phyloP scores from a whole-genome alignment of 2,329 filamentous ascomycete genomes.

The Microsporum audouinii region DNA sequence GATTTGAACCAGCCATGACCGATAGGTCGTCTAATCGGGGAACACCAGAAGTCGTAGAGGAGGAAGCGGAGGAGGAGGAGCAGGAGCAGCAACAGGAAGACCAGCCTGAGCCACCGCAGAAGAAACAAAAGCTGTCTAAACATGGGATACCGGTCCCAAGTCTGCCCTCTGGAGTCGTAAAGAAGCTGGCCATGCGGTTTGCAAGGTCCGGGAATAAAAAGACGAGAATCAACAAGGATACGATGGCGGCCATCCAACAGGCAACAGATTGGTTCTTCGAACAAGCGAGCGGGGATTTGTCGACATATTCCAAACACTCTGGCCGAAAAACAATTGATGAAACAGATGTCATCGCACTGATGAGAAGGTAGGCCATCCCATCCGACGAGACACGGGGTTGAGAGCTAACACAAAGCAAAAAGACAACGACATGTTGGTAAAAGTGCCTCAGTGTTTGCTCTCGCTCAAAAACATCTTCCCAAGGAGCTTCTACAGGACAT shows the following conservation, averaged over 20 bases:
- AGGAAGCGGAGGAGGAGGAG: not conserved
- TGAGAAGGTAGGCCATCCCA: slow-evolving; percentile 57
- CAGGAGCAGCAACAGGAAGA: slow-evolving; percentile 8
- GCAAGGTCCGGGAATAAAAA: slow-evolving; percentile 56
- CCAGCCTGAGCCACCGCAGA: slow-evolving; percentile 13
- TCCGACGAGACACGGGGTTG: not conserved
- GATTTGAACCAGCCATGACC: slow-evolving; percentile 23
- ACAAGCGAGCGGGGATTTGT: slow-evolving; percentile 68
- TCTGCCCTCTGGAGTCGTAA: slow-evolving; percentile 61
- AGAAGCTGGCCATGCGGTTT: slow-evolving; percentile 53
- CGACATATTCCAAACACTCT: slow-evolving; percentile 68
- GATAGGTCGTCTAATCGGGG: slow-evolving; percentile 8
- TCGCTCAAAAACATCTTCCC: slow-evolving; percentile 73
- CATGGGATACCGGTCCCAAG: slow-evolving; percentile 66
- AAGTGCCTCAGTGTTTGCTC: slow-evolving; percentile 64
- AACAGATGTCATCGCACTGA: slow-evolving; percentile 66
- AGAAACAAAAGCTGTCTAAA: slow-evolving; percentile 48
- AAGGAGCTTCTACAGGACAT: slow-evolving; percentile 73
- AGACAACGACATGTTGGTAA: slow-evolving; percentile 68
- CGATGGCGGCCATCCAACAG: slow-evolving; percentile 61
- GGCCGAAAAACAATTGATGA: slow-evolving; percentile 78
- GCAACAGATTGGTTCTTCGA: slow-evolving; percentile 89
- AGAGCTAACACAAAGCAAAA: slow-evolving; percentile 12
- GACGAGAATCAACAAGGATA: slow-evolving; percentile 60
- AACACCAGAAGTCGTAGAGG: slow-evolving; percentile 7